These are phyloP conservation scores for Lotus japonicus DNA, from an alignment of 306 rosid genomes.

Conservation along the genomic window DNA sequence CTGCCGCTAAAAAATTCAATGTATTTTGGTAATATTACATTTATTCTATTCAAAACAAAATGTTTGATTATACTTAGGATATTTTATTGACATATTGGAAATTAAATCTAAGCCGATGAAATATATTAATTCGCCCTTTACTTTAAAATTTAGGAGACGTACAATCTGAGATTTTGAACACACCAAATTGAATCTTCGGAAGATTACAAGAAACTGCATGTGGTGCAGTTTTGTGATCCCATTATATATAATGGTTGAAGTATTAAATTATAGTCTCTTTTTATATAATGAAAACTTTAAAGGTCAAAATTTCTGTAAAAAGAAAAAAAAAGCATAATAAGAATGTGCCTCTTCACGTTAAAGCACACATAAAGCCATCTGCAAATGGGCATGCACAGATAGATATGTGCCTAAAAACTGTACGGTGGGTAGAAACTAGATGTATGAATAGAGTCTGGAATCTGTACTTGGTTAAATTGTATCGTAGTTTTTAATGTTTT, in stretches of 20 bases:
- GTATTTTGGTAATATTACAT: neutral
- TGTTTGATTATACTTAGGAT: too few relatives aligned
- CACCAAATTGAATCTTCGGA: too few relatives aligned
- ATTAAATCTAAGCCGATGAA: neutral
- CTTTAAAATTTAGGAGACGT: neutral
- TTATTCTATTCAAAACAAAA: too few relatives aligned
- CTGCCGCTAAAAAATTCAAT: neutral
- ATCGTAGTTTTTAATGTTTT: neutral
- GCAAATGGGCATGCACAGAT: constrained; percentile 6
- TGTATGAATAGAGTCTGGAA: neutral
- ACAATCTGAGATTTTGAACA: neutral
- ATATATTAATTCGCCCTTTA: neutral
- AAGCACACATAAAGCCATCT: neutral
- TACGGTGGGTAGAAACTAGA: too few relatives aligned
- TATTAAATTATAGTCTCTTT: too few relatives aligned
- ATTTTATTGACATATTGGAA: neutral
- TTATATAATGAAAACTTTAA: too few relatives aligned
- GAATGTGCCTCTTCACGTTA: constrained; percentile 16
- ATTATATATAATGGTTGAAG: too few relatives aligned
- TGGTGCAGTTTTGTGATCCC: too few relatives aligned
- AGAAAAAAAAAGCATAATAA: neutral
- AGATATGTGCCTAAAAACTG: too few relatives aligned
- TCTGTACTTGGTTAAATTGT: neutral
- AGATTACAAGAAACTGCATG: too few relatives aligned
- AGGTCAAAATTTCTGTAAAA: neutral